Percentiles rank a stretch among this genome's conserved stretches.
phyloP scores from a whole-genome alignment of 192 early-diverging fungal species.

The Coemansia sp. region DNA sequence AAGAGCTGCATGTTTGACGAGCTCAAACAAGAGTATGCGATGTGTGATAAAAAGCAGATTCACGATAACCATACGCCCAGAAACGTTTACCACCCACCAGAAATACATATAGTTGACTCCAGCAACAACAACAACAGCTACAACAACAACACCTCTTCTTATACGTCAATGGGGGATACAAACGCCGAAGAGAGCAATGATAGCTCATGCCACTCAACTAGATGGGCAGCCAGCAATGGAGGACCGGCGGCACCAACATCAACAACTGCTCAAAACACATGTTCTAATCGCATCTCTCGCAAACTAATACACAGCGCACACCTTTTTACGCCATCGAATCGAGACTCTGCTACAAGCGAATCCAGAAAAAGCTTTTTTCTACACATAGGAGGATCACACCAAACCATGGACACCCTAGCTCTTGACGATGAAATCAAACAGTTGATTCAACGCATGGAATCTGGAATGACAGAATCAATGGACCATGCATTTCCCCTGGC shows the following conservation, averaged over 20 bases:
- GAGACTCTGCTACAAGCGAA: neutral
- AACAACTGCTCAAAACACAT: neutral
- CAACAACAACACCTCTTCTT: neutral
- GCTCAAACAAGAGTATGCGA: constrained; percentile 1
- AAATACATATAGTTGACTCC: neutral
- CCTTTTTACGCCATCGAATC: neutral
- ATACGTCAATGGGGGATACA: neutral
- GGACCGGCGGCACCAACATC: neutral
- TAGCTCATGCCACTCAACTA: neutral
- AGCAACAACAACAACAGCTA: neutral
- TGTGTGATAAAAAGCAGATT: neutral
- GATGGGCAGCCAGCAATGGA: neutral
- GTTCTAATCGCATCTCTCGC: neutral
- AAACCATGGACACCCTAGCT: neutral
- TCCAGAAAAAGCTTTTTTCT: neutral
- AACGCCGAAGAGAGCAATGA: neutral
- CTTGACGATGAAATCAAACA: too few species aligned
- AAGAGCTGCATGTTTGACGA: constrained; percentile 22
- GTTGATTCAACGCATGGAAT: constrained; percentile 8
- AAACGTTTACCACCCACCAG: neutral
- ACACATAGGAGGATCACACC: neutral
- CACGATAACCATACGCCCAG: neutral
- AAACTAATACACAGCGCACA: neutral
- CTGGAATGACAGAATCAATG: constrained; percentile 30
- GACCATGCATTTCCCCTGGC: constrained; percentile 18